These are phyloP conservation scores for Botrytis tulipae DNA, from an alignment of 2,329 filamentous ascomycete species.

Conservation along the genomic window DNA sequence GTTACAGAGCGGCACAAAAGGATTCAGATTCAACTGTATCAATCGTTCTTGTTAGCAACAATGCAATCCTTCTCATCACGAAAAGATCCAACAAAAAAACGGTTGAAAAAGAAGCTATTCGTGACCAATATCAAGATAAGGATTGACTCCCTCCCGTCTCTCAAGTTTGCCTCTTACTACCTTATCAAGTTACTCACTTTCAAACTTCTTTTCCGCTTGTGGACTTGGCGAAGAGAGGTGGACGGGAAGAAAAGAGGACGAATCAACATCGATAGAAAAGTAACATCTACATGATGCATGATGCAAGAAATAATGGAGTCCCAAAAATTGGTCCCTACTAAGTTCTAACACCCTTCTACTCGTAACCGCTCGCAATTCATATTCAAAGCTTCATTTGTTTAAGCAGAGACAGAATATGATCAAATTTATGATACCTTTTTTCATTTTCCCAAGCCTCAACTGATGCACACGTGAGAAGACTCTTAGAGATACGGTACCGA, in stretches of 20 bases:
- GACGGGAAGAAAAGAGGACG: neutral
- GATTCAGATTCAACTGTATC: neutral
- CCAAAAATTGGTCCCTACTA: neutral
- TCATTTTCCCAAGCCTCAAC: neutral
- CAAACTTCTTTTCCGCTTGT: neutral
- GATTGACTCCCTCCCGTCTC: neutral
- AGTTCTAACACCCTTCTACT: neutral
- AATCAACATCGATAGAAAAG: neutral
- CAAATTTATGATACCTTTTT: neutral
- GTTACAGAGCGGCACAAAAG: neutral
- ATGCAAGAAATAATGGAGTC: conserved; percentile 16
- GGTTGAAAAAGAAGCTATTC: conserved; percentile 5
- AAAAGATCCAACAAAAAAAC: neutral
- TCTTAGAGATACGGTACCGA: neutral
- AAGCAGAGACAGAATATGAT: neutral
- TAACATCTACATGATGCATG: conserved; percentile 1
- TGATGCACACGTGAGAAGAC: neutral
- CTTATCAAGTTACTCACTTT: neutral
- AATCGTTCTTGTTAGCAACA: neutral
- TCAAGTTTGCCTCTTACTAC: neutral
- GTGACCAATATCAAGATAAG: neutral
- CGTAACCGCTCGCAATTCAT: neutral
- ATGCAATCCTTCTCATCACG: neutral
- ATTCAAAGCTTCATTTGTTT: neutral
- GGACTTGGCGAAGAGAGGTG: conserved; percentile 2